These are phyloP conservation scores for Castanospermum australe DNA, from an alignment of 306 rosid genomes.

Conservation along the genomic window DNA sequence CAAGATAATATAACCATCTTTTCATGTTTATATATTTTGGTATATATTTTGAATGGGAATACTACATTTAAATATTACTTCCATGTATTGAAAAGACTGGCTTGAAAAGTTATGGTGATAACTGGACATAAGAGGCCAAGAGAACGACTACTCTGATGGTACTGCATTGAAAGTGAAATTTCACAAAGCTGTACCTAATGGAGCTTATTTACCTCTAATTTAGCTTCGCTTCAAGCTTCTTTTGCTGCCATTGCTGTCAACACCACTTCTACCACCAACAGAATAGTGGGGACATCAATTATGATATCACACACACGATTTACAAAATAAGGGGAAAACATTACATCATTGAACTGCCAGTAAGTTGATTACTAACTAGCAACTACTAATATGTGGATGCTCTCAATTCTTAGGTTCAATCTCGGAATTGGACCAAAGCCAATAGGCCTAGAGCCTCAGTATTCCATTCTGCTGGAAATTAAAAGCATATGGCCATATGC, in stretches of 20 bases:
- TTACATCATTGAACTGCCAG: neutral
- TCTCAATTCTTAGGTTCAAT: neutral
- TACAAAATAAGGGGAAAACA: neutral
- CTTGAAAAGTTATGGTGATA: neutral
- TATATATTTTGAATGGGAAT: neutral
- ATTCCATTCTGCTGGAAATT: constrained; percentile 2
- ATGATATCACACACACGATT: neutral
- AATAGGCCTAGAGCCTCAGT: constrained; percentile 5
- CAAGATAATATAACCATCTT: neutral
- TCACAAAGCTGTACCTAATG: neutral
- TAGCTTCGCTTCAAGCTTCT: neutral
- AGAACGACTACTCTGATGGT: too few species aligned
- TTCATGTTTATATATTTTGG: too few species aligned
- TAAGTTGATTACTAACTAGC: constrained; percentile 8
- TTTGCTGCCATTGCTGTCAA: constrained; percentile 12
- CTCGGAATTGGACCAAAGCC: too few species aligned
- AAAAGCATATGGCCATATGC: too few species aligned
- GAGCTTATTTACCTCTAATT: too few species aligned
- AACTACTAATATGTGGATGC: neutral
- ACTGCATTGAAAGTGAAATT: too few species aligned
- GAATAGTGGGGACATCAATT: constrained; percentile 19
- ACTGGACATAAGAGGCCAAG: too few species aligned
- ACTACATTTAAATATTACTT: neutral
- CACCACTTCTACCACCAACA: neutral
- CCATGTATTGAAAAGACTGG: neutral